Base-by-base conservation (phyloP, 1,139 yeast genomes). In the Debaryomyces singareniensis region DNA sequence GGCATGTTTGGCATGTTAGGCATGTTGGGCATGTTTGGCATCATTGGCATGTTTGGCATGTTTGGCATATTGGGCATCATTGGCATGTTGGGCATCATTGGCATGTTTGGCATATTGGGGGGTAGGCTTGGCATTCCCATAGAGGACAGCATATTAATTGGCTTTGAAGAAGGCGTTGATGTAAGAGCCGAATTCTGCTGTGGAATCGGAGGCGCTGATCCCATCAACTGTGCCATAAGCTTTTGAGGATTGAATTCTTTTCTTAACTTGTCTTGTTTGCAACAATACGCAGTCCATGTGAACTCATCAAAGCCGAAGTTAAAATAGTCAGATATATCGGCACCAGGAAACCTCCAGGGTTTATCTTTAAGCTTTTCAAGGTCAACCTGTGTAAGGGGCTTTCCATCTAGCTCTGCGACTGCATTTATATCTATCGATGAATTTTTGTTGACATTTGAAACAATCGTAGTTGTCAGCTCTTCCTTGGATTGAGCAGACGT, bases 341-440 rank as follows among this genome's bases (percentile, higher is more conserved):
- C 95, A 30, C 96, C 96, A 1, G 97, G 97, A 41, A 84, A 80
- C 49, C 98, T 72, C 99, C 99, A 91, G 3, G 98, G 98, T 58
- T 93, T 93, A 40, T 86, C 94, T 41, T 85, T 87, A 28, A 89
- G 61, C 29, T 78, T 81, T 39, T 84, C 94, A 13, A 89, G 68
- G 40, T 85, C 82, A n/a, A 89, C 68, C 43, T 82, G 80, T 0
- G 95, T 84, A 30, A 93, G 64, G 3, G 95, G 95, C 42, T 76
- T 72, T 4, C 95, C 97, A 33, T 89, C 83, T 40, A 71, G 75
- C 37, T 76, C 78, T 0, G 93, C 96, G 12, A 84, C 82, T 14
- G 77, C 76, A 43, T 86, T 77, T 9, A 91, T 67, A 46, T 89
- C 95, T 13, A 91, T 65, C 29, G 64, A 64, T 40, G 69, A 68